Conservation (phyloP, 495 filamentous ascomycete species). For the Neurospora sp. region DNA sequence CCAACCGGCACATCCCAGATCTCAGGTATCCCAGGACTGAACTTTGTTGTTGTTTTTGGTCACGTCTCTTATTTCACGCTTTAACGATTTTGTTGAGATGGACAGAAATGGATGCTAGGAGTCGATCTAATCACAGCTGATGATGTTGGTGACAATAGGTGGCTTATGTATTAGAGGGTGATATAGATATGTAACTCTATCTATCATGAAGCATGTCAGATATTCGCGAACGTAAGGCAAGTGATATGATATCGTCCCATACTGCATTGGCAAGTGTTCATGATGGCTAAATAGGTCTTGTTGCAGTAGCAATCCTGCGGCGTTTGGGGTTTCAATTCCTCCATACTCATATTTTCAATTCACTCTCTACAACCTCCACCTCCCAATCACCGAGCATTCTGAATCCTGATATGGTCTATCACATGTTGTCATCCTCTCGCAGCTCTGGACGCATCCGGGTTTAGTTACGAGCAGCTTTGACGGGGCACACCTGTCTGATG, state of each 20-base stretch:
- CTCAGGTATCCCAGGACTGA: background rate
- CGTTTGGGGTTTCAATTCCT: background rate
- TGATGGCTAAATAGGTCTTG: background rate
- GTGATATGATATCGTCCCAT: background rate
- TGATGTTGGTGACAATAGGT: background rate
- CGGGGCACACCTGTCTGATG: background rate
- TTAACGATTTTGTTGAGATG: background rate
- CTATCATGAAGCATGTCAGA: background rate
- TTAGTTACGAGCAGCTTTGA: background rate
- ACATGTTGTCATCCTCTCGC: background rate
- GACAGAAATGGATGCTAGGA: background rate
- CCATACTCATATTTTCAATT: background rate
- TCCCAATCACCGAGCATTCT: background rate
- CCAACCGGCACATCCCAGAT: background rate
- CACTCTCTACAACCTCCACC: background rate
- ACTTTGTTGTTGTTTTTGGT: background rate
- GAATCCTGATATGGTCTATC: background rate
- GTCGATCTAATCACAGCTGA: background rate
- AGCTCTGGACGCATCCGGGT: background rate
- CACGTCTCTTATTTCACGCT: background rate
- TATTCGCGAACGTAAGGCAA: background rate
- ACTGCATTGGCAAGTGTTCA: conserved; percentile 1
- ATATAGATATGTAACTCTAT: background rate
- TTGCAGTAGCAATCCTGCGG: background rate
- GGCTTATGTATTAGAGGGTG: background rate